phyloP scores from a whole-genome alignment of 1,139 yeast species.

The Taphrina flavorubra region DNA sequence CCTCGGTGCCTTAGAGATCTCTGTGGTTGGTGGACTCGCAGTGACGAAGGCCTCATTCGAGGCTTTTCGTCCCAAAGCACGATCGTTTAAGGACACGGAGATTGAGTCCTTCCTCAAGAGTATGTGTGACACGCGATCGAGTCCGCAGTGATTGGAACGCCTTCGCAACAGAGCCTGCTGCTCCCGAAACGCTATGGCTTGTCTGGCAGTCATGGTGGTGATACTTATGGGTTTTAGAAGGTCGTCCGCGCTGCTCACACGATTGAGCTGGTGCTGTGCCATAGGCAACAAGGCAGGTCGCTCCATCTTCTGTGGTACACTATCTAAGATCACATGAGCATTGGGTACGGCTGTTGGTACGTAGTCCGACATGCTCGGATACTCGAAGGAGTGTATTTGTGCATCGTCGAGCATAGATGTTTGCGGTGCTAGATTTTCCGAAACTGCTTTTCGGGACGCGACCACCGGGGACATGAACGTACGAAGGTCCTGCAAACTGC shows the following conservation, averaged over 20 bases:
- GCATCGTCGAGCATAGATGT: not conserved
- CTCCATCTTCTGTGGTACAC: not conserved
- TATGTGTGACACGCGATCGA: not conserved
- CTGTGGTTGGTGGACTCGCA: not conserved
- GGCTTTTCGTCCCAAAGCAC: not conserved
- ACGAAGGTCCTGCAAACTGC: not conserved
- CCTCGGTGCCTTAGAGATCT: not conserved
- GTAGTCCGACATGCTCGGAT: conserved; percentile 3
- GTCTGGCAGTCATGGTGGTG: not conserved
- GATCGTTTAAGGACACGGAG: not conserved
- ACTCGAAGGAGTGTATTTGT: not conserved
- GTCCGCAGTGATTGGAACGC: conserved; percentile 3
- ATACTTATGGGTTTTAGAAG: not conserved
- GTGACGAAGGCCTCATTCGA: not conserved
- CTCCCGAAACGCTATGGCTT: conserved; percentile 2
- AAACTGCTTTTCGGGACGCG: not conserved
- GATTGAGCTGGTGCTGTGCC: conserved; percentile 29
- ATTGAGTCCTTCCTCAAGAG: not conserved
- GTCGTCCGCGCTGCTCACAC: not conserved
- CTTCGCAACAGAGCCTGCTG: conserved; percentile 7
- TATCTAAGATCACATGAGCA: not conserved
- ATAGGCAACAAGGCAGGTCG: conserved; percentile 1
- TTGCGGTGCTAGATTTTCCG: not conserved
- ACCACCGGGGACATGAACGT: not conserved
- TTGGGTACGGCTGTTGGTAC: conserved; percentile 6